Percentiles rank a stretch among this genome's conserved stretches.
Evolutionary conservation across 1,284 basidiomycete genomes (phyloP).

Genomic region (Lignosus rhinocerotis): DNA sequence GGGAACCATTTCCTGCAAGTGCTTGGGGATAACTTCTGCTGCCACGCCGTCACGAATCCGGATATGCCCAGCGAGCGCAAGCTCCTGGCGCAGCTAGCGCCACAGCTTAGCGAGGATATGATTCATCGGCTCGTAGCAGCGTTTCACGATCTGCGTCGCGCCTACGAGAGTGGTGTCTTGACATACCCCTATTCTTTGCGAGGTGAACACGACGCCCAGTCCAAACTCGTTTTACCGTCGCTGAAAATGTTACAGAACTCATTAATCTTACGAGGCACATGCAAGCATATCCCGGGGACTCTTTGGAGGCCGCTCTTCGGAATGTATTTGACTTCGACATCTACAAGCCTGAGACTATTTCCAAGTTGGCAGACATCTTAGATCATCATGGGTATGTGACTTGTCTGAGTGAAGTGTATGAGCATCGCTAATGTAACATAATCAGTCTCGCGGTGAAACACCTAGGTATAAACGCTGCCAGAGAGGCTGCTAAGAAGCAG

Average conservation of each 20-base stretch:
- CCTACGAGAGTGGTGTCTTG: conserved; percentile 55
- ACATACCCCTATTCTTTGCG: conserved; percentile 67
- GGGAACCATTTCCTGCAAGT: conserved; percentile 73
- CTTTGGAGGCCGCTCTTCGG: conserved; percentile 53
- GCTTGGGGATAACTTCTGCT: conserved; percentile 66
- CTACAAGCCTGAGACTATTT: conserved; percentile 62
- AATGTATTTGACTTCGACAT: conserved; percentile 73
- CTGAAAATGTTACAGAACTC: conserved; percentile 44
- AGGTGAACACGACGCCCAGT: conserved; percentile 38
- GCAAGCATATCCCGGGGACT: conserved; percentile 57
- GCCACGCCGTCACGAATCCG: conserved; percentile 65
- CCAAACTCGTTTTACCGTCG: not conserved
- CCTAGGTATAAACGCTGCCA: conserved; percentile 54
- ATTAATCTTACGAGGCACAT: conserved; percentile 66
- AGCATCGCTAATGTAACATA: not conserved
- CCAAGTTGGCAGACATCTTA: conserved; percentile 56
- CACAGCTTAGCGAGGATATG: conserved; percentile 54
- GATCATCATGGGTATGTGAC: conserved; percentile 54
- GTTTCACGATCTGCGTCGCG: conserved; percentile 61
- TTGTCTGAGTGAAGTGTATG: too few species aligned
- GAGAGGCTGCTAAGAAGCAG: conserved; percentile 48
- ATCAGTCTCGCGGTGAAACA: conserved; percentile 51
- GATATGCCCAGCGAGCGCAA: conserved; percentile 61
- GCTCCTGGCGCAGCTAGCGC: conserved; percentile 59
- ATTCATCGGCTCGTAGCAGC: conserved; percentile 57